Conservation (phyloP, 805 yeast genomes). For the Kluyveromyces wickerhamii region DNA sequence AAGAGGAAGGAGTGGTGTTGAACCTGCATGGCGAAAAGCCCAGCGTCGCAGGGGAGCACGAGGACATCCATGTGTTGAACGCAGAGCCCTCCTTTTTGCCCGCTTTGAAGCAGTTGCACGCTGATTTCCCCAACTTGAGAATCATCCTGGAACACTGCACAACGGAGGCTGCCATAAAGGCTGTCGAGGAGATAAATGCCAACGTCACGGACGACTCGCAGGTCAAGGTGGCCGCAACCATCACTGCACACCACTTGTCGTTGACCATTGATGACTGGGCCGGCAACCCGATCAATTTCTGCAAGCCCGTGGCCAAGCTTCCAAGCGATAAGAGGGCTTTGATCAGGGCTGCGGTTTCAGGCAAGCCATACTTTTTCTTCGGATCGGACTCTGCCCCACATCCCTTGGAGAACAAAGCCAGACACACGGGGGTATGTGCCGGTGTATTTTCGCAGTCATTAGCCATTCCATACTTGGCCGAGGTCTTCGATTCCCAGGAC, state of each 20-base stretch:
- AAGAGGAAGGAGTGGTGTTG: constrained; percentile 64
- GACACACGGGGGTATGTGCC: constrained; percentile 85
- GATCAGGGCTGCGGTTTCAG: constrained; percentile 82
- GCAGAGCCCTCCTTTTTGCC: constrained; percentile 94
- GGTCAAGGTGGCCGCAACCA: constrained; percentile 76
- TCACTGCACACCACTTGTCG: constrained; percentile 91
- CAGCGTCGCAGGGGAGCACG: constrained; percentile 40
- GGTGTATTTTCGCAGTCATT: constrained; percentile 91
- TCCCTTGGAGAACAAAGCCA: constrained; percentile 70
- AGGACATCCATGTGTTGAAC: constrained; percentile 79
- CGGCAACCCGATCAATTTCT: constrained; percentile 88
- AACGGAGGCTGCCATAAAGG: constrained; percentile 76
- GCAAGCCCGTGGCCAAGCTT: constrained; percentile 96
- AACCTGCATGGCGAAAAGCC: constrained; percentile 97
- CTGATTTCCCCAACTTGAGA: constrained; percentile 76
- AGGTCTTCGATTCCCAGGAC: constrained; percentile 63
- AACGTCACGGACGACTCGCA: constrained; percentile 28
- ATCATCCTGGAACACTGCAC: constrained; percentile 95
- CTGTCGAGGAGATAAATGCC: constrained; percentile 58
- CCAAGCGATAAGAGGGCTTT: constrained; percentile 79
- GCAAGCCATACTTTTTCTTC: constrained; percentile 86
- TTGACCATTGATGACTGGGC: constrained; percentile 94
- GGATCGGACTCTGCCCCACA: constrained; percentile 99
- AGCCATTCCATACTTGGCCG: constrained; percentile 78
- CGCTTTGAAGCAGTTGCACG: constrained; percentile 68